Conservation (phyloP, 495 filamentous ascomycete species). For the Hypoxylon cercidicola region DNA sequence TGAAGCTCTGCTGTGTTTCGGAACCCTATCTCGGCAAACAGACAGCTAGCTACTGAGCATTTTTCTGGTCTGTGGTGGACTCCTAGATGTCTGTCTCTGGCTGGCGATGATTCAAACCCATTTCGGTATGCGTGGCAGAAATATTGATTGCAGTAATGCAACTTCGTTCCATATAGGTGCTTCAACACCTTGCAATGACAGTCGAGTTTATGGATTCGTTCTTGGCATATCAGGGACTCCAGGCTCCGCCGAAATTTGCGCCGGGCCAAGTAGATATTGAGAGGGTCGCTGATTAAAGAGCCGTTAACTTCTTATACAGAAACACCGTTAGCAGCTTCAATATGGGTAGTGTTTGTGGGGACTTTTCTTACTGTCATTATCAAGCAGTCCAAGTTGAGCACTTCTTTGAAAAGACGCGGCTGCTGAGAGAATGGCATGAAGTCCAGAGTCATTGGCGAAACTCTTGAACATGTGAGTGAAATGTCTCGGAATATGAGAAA, state of each 20-base stretch:
- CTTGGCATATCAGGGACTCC: slow-evolving; percentile 15
- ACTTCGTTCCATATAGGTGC: slow-evolving; percentile 16
- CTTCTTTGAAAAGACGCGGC: slow-evolving; percentile 4
- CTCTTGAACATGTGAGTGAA: slow-evolving; percentile 8
- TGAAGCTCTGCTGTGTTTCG: slow-evolving; percentile 1
- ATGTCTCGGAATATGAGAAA: background rate
- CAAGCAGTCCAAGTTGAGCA: slow-evolving; percentile 1
- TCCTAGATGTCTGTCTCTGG: slow-evolving; percentile 11
- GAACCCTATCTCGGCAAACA: slow-evolving; percentile 28
- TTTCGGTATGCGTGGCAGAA: slow-evolving; percentile 23
- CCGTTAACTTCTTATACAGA: background rate
- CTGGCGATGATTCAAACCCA: slow-evolving; percentile 9
- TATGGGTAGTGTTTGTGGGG: background rate
- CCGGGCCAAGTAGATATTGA: slow-evolving; percentile 12
- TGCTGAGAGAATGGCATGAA: slow-evolving; percentile 8
- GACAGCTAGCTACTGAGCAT: slow-evolving; percentile 8
- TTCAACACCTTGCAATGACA: slow-evolving; percentile 7
- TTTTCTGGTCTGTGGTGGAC: slow-evolving; percentile 21
- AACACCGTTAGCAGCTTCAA: background rate
- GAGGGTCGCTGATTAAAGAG: slow-evolving; percentile 13
- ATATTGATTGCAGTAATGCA: slow-evolving; percentile 27
- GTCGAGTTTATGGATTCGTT: background rate
- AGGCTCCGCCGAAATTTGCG: slow-evolving; percentile 12
- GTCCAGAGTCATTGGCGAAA: background rate
- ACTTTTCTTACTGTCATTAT: slow-evolving; percentile 14